Evolutionary conservation across 169 alveolate species (phyloP), one percentile per base, ranked within the genome.

Genomic region (Cryptosporidium viatorum): DNA sequence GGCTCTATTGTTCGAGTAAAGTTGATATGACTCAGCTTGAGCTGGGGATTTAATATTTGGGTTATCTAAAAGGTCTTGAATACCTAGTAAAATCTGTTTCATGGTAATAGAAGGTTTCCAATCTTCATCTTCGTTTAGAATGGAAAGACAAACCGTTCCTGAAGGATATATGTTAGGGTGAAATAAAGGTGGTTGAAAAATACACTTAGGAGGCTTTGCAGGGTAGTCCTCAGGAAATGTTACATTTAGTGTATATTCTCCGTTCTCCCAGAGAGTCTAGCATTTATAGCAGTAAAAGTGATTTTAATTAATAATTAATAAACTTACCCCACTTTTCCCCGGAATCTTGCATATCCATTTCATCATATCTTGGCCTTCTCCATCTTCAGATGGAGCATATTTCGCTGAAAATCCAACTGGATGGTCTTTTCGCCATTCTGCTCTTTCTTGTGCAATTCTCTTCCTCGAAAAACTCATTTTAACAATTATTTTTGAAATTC

Each of bases 51-150:
- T 93, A 1, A 98, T 97, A 71, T 98, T 98, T 5, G 99, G 99
- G 93, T 97, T 96, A 87, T 97, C 99, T 62, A 98, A 93, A 43
- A 98, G 95, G 71, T 98, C 99, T 97, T 98, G 98, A n/a, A 98
- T 98, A 31, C 99, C 99, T 33, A 97, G 93, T 21, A 98, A 95
- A 74, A 98, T 97, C 92, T 98, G 98, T 65, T 97, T 97, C 84
- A 98, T 96, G 14, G 99, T 98, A 84, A 98, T 98, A 18, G 99
- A 97, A n/a, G 99, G 99, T 93, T 97, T 98, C 99, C 99, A 98
- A 84, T 98, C 99, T 96, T 98, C 99, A 92, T 98, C 99, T 93
- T 98, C 99, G 92, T 97, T 98, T n/a, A 98, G 93, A 71, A 98
- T 98, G 31, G 99, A 96, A 51, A 98, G 95, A 71, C 99, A 98